These are phyloP conservation scores for Fusarium tanahbumbuense DNA, from an alignment of 2,329 filamentous ascomycete species.

Conservation along the genomic window DNA sequence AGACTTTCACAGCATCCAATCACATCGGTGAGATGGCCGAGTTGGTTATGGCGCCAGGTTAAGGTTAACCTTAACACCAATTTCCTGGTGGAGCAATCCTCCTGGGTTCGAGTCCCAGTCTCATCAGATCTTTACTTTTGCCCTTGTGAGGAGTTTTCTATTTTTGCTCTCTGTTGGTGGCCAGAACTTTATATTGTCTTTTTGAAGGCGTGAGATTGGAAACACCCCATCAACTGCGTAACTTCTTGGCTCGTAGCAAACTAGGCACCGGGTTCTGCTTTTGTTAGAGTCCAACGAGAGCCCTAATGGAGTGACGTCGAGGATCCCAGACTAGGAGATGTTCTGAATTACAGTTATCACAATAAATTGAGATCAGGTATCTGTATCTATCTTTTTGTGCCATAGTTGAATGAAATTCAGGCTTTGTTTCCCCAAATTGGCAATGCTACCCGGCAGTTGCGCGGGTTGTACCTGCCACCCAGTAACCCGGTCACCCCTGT, in stretches of 20 bases:
- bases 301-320: too few species aligned
- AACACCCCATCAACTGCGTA: rapidly evolving
- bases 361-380: too few species aligned
- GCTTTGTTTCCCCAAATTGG: not conserved
- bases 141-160: too few species aligned
- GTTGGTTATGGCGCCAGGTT: constrained; percentile 54
- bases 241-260: too few species aligned
- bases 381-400: too few species aligned
- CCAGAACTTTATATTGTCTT: not conserved
- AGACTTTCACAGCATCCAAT: not conserved
- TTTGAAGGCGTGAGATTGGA: not conserved
- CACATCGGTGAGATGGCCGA: constrained; percentile 50
- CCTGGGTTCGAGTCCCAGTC: constrained; percentile 53
- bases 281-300: too few species aligned
- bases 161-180: too few species aligned
- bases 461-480: not conserved
- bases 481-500: not conserved
- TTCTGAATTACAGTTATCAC: too few species aligned
- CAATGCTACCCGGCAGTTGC: not conserved
- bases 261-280: too few species aligned
- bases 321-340: too few species aligned
- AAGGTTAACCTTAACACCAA: constrained; percentile 48
- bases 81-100: constrained; percentile 52
- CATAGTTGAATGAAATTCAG: too few species aligned
- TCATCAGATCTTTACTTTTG: constrained; percentile 41